Conservation (phyloP, 2,329 filamentous ascomycete genomes). For the Cercospora berteroae region DNA sequence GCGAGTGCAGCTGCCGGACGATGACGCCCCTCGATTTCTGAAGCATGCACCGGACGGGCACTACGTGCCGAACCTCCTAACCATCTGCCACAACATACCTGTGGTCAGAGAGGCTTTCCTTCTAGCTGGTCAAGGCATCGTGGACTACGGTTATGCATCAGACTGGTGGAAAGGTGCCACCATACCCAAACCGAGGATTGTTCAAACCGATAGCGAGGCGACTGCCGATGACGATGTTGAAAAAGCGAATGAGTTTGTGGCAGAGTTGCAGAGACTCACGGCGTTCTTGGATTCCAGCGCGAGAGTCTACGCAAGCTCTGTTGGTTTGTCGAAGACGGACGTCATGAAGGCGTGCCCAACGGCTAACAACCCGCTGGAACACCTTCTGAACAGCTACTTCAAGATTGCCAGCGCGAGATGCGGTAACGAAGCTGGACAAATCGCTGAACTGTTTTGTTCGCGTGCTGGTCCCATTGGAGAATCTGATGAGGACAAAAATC, state of each 20-base stretch:
- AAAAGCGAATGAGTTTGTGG: conserved; percentile 49
- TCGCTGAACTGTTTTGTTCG: conserved; percentile 31
- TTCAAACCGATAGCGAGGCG: conserved; percentile 41
- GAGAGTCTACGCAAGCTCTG: conserved; percentile 58
- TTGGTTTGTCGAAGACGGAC: conserved; percentile 43
- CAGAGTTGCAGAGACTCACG: conserved; percentile 61
- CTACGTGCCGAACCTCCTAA: conserved; percentile 58
- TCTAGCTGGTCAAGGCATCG: conserved; percentile 44
- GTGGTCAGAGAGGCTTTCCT: conserved; percentile 58
- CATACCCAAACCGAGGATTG: conserved; percentile 51
- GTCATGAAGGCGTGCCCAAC: conserved; percentile 22
- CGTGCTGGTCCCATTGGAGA: conserved; percentile 25
- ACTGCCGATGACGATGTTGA: conserved; percentile 33
- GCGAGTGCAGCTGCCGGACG: conserved; percentile 46
- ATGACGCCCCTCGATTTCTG: conserved; percentile 54
- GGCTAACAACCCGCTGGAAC: conserved; percentile 21
- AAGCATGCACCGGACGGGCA: conserved; percentile 54
- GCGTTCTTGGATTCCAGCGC: conserved; percentile 59
- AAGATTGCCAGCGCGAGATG: conserved; percentile 14
- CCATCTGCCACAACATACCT: conserved; percentile 62
- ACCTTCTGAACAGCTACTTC: conserved; percentile 30
- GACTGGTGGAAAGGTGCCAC: conserved; percentile 63
- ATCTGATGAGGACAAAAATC: not conserved
- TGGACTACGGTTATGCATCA: conserved; percentile 55
- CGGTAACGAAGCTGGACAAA: conserved; percentile 15